Conservation (phyloP, 2,329 filamentous ascomycete genomes). For the Pestalotiopsis sp. region DNA sequence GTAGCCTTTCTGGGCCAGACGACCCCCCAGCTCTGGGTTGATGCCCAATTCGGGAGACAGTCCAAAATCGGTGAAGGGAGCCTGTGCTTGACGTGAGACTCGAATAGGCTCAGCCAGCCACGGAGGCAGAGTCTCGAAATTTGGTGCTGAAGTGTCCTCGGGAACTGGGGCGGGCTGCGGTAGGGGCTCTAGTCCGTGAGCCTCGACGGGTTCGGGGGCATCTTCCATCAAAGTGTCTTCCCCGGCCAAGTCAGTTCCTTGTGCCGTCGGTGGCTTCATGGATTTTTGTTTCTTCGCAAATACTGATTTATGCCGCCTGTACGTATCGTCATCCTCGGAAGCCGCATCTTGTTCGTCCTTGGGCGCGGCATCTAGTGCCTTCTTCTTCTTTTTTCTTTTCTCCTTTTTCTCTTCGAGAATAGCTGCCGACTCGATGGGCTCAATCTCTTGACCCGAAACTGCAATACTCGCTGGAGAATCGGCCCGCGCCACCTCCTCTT, state of each 20-base stretch:
- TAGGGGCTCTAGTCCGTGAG: constrained; percentile 78
- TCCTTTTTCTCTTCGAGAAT: constrained; percentile 20
- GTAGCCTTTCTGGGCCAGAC: constrained; percentile 71
- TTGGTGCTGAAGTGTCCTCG: constrained; percentile 60
- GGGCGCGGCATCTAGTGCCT: constrained; percentile 13
- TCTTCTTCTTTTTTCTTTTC: constrained; percentile 38
- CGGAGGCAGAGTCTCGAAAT: constrained; percentile 76
- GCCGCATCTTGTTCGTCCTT: constrained; percentile 10
- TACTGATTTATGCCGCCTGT: constrained; percentile 49
- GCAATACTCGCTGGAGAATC: constrained; percentile 30
- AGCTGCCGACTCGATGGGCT: background rate
- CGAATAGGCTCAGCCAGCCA: constrained; percentile 82
- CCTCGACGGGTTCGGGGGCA: constrained; percentile 38
- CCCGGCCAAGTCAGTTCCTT: constrained; percentile 18
- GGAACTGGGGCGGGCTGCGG: constrained; percentile 73
- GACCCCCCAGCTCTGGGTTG: constrained; percentile 58
- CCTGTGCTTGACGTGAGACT: constrained; percentile 62
- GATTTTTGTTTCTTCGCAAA: constrained; percentile 61
- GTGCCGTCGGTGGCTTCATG: constrained; percentile 43
- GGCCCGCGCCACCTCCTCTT: constrained; percentile 15
- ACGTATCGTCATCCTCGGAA: constrained; percentile 20
- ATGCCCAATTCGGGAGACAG: constrained; percentile 61
- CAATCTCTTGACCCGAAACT: background rate
- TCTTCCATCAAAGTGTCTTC: constrained; percentile 28
- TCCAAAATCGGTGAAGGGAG: constrained; percentile 58